phyloP scores from a whole-genome alignment of 257 asterid species.

The Thymus mandschuricus region DNA sequence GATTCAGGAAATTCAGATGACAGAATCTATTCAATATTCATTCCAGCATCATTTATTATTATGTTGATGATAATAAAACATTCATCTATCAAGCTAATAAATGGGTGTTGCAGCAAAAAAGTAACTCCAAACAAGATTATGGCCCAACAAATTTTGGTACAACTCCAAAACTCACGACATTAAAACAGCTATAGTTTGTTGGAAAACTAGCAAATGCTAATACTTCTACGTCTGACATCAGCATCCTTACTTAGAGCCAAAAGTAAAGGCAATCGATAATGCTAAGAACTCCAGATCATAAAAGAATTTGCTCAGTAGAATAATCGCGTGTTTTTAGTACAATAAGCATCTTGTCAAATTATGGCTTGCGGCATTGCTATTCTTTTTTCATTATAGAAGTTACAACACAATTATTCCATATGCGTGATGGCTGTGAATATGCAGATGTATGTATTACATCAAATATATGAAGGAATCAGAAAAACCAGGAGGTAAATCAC shows the following conservation, averaged over 20 bases:
- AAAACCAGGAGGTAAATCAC: too few species aligned
- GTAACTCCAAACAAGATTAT: too few species aligned
- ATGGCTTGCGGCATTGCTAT: neutral
- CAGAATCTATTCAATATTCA: too few species aligned
- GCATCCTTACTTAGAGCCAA: neutral
- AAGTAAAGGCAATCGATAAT: neutral
- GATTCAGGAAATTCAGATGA: neutral
- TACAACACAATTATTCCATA: neutral
- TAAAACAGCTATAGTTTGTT: neutral
- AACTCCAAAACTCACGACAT: too few species aligned
- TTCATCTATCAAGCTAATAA: too few species aligned
- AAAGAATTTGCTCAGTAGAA: neutral
- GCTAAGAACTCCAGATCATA: neutral
- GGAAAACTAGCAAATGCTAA: neutral
- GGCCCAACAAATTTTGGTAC: too few species aligned
- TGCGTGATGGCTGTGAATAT: neutral
- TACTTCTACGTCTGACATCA: neutral
- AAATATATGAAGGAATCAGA: neutral
- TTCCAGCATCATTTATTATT: too few species aligned
- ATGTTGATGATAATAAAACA: too few species aligned
- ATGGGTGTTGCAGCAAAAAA: too few species aligned
- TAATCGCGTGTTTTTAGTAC: neutral
- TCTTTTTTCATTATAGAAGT: neutral
- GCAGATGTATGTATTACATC: neutral
- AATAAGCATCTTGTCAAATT: neutral